Conservation (phyloP, 768 basidiomycete species). For the Rhodocollybia butyracea region DNA sequence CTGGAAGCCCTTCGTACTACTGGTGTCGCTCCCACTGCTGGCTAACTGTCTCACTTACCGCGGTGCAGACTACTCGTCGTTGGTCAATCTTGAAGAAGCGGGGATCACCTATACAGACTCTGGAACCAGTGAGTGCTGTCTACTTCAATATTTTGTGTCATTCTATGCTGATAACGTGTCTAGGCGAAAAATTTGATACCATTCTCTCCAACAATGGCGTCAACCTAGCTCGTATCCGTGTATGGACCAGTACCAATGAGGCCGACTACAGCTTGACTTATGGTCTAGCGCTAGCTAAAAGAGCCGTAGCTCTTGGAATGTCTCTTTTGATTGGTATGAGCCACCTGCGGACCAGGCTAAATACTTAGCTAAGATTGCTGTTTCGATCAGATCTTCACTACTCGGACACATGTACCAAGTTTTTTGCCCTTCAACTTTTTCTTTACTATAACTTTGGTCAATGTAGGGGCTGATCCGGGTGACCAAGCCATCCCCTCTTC, state of each 20-base stretch:
- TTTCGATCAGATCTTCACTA: not conserved
- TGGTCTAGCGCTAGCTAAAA: slow-evolving; percentile 50
- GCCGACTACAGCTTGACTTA: slow-evolving; percentile 48
- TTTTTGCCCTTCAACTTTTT: not conserved
- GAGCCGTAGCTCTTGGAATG: slow-evolving; percentile 56
- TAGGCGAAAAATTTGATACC: slow-evolving; percentile 39
- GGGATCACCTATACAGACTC: slow-evolving; percentile 44
- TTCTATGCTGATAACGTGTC: slow-evolving; percentile 18
- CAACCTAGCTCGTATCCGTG: slow-evolving; percentile 55
- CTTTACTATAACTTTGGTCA: not conserved
- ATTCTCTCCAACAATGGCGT: slow-evolving; percentile 52
- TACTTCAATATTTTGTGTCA: not conserved
- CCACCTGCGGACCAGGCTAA: slow-evolving; percentile 34
- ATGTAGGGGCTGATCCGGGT: slow-evolving; percentile 61
- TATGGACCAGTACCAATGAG: slow-evolving; percentile 60
- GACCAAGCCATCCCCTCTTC: slow-evolving; percentile 54
- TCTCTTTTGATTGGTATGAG: slow-evolving; percentile 53
- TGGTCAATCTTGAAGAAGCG: slow-evolving; percentile 46
- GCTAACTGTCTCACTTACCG: slow-evolving; percentile 35
- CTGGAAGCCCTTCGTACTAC: not conserved
- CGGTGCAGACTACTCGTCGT: slow-evolving; percentile 56
- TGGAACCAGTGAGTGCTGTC: slow-evolving; percentile 13
- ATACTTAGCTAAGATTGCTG: not conserved
- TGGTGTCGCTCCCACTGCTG: not conserved
- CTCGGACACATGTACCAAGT: not conserved